Evolutionary conservation across 1,284 basidiomycete species (phyloP), one percentile per base, ranked within the genome.

Genomic region (Leccinum angustisporum): DNA sequence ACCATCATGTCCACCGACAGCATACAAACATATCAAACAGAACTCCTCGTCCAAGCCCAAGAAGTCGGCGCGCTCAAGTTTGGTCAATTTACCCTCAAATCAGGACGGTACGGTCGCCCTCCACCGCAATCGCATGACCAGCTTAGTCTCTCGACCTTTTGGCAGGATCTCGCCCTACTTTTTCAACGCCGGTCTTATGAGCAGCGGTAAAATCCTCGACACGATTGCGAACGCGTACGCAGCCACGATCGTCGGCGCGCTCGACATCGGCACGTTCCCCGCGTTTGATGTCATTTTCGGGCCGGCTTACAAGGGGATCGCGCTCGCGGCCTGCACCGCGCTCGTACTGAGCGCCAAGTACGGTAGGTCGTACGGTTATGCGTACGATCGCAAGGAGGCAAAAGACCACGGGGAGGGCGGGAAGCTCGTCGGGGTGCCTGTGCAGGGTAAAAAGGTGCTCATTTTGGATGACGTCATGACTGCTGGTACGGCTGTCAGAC

Each of bases 391-490:
- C 50, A 99, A 99, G 78, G 97, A 99, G 77, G 90, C 83, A 53
- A 99, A 99, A 78, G 90, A 92, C 64, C 96, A 99, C 72, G 97
- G 97, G 7, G 97, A 99, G 76, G 97, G 97, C n/a, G 97, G 97
- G 1, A 83, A 83, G 51, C 86, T 98, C 70, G 95, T 99, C 63
- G 97, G 97, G 25, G 88, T 91, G 1, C 81, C 90, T 1, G 83
- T 98, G 25, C 81, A 84, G 59, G 94, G 92, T 21, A 88, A 91
- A 73, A 82, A 82, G 40, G 92, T 98, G 2, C 85, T 98, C 54
- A 85, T 98, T 59, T 81, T 98, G 46, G 97, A 99, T 81, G 97
- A 99, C 69, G 97, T 99, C 56, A 95, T 98, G 80, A 98, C 97
- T 0, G 88, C 93, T 11, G 97, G 97, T 13, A 97, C 91, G n/a